Base-by-base conservation (phyloP, 345 rosid species). In the Barbarea vulgaris region DNA sequence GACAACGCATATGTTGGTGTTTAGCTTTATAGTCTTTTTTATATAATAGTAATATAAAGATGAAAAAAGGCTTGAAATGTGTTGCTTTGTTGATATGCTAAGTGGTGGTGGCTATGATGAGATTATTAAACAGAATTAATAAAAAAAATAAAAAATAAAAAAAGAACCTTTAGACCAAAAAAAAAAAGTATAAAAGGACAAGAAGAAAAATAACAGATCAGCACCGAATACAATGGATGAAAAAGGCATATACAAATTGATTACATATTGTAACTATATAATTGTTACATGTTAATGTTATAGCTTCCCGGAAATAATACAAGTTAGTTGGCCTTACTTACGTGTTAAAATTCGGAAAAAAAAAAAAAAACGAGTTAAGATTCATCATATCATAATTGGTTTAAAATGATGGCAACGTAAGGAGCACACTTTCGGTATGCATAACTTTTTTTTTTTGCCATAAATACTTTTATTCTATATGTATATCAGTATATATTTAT, bases 11-110 rank as follows among this genome's bases (percentile, higher is more conserved):
- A 47, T 47, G 46, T 42, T 53, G 33, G 64, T 61, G 75, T 47
- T 55, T 64, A 70, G 21, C 70, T 70, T 70, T 70, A 54, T 70
- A 62, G 66, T 63, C 50, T 70, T 54, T 54, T 70, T 47, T 55
- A 56, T 47, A 70, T 19, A 36, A 18, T 56, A 14, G 18, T 46
- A 11, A 48, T 3, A 56, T n/a, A 55, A 55, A 56, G 27, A 7
- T 27, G 12, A 39, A 50, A 53, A 27, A 33, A 64, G 64, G 60
- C 41, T 28, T 77, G 71, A 55, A 55, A 34, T 77, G 58, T 62
- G 18, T 55, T 42, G 64, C 74, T 69, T 63, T 64, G 50, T 70
- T 54, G 80, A 77, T 77, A 77, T 77, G 75, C 70, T 33, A 12
- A 31, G 70, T 54, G 57, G 15, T 63, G 46, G 33, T 75, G 55